Percentiles rank a stretch among this genome's conserved stretches.
Conservation (phyloP, 208 protist genomes). For the Leptomonas seymouri region DNA sequence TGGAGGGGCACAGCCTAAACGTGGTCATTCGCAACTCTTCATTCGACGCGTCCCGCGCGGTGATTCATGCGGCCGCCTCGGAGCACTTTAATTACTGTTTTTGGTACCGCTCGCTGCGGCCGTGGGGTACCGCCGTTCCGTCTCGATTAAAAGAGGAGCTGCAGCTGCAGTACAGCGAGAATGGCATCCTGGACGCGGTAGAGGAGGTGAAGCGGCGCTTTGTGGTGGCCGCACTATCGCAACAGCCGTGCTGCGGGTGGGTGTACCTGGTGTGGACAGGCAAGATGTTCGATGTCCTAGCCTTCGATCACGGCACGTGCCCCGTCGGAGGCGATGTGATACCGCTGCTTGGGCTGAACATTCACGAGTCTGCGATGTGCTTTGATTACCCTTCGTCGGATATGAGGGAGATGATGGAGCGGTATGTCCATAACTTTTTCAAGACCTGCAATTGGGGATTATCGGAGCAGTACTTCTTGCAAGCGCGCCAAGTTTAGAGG, state of each 20-base stretch:
- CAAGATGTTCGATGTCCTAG: slow-evolving; percentile 76
- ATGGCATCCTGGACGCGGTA: slow-evolving; percentile 62
- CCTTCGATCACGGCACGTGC: slow-evolving; percentile 77
- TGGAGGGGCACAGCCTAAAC: slow-evolving; percentile 86
- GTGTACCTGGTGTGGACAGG: slow-evolving; percentile 89
- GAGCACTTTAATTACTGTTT: slow-evolving; percentile 94
- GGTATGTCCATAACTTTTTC: slow-evolving; percentile 85
- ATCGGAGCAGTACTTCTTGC: slow-evolving; percentile 65
- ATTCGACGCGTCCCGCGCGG: slow-evolving; percentile 79
- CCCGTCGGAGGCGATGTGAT: slow-evolving; percentile 77
- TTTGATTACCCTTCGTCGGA: slow-evolving; percentile 57
- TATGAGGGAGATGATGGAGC: slow-evolving; percentile 41
- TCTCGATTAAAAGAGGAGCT: slow-evolving; percentile 63
- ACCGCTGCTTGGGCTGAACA: slow-evolving; percentile 77
- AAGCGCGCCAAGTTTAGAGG: slow-evolving; percentile 11
- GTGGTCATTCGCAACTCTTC: slow-evolving; percentile 78
- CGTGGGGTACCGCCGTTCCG: slow-evolving; percentile 80
- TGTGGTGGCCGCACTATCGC: slow-evolving; percentile 55
- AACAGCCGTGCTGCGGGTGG: slow-evolving; percentile 71
- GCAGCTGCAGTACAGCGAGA: slow-evolving; percentile 74
- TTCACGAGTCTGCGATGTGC: slow-evolving; percentile 63
- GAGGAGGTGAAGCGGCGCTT: slow-evolving; percentile 67
- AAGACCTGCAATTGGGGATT: slow-evolving; percentile 86
- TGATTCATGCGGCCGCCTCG: slow-evolving; percentile 67
- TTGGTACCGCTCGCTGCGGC: slow-evolving; percentile 84